Conservation (phyloP, 345 rosid genomes). For the Aurinia saxatilis region DNA sequence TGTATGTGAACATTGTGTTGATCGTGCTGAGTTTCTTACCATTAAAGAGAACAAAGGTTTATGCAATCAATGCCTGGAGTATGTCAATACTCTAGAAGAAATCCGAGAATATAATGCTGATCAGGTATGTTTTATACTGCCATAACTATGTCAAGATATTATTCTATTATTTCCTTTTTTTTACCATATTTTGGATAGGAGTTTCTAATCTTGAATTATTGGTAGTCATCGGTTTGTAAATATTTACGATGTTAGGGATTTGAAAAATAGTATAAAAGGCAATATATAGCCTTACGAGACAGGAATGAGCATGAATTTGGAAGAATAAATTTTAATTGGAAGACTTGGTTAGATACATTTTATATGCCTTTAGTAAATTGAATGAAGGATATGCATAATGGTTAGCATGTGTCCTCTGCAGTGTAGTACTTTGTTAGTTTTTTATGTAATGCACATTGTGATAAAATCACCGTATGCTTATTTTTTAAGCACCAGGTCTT, state of each 20-base stretch:
- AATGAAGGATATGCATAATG: background rate
- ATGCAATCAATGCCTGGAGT: slow-evolving; percentile 19
- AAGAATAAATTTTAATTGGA: background rate
- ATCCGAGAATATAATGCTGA: slow-evolving; percentile 17
- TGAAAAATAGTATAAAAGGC: too few relatives aligned
- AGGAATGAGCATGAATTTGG: background rate
- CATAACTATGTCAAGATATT: background rate
- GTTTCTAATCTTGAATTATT: background rate
- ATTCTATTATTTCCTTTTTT: background rate
- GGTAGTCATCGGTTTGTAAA: background rate
- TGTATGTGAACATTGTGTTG: slow-evolving; percentile 19
- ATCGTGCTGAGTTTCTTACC: slow-evolving; percentile 9
- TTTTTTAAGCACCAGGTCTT: background rate
- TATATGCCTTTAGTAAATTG: background rate
- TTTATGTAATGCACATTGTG: too few relatives aligned
- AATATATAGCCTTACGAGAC: background rate
- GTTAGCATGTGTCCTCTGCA: background rate
- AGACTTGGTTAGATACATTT: background rate
- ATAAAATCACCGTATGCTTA: too few relatives aligned
- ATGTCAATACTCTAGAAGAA: slow-evolving; percentile 19
- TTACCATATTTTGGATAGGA: background rate
- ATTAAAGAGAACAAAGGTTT: slow-evolving; percentile 23
- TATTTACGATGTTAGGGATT: background rate
- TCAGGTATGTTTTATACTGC: slow-evolving; percentile 14
- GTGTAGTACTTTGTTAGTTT: background rate